A percentile compares a stretch with the other conserved stretches of the same genome.
Conservation (phyloP, 2,329 filamentous ascomycete genomes). For the Ascochyta pisi region DNA sequence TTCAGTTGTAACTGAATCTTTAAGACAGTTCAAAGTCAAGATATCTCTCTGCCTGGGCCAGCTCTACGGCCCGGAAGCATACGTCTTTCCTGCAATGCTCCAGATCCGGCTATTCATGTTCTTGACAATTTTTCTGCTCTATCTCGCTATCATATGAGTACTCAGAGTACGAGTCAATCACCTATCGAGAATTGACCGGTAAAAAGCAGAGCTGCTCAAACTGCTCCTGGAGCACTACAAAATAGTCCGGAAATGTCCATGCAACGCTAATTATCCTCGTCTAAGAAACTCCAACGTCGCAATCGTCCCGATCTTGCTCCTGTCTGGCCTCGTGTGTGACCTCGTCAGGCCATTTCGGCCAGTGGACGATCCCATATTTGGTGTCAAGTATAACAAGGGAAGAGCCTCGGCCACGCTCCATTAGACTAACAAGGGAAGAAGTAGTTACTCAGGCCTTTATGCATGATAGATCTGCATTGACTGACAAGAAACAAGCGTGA, state of each 20-base stretch:
- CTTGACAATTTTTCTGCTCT: not conserved
- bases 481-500: too few relatives aligned
- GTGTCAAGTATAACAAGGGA: too few relatives aligned
- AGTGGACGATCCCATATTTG: slow-evolving; percentile 6
- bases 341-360: slow-evolving; percentile 6
- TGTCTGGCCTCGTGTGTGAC: not conserved
- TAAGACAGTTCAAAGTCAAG: slow-evolving; percentile 7
- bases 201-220: not conserved
- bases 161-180: not conserved
- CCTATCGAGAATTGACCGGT: not conserved
- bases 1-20: not conserved
- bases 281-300: slow-evolving; percentile 1
- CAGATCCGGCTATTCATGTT: slow-evolving; percentile 3
- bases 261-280: slow-evolving; percentile 15
- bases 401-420: too few relatives aligned
- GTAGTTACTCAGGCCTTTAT: too few relatives aligned
- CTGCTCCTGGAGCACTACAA: slow-evolving; percentile 8
- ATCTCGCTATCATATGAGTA: not conserved
- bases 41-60: slow-evolving; percentile 1
- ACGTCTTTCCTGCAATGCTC: not conserved
- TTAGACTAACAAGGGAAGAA: too few relatives aligned
- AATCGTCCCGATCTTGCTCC: slow-evolving; percentile 7
- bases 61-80: not conserved
- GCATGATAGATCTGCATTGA: too few relatives aligned
- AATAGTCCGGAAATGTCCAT: slow-evolving; percentile 19